phyloP scores from a whole-genome alignment of 2,329 filamentous ascomycete genomes.

The Madurella fahalii region DNA sequence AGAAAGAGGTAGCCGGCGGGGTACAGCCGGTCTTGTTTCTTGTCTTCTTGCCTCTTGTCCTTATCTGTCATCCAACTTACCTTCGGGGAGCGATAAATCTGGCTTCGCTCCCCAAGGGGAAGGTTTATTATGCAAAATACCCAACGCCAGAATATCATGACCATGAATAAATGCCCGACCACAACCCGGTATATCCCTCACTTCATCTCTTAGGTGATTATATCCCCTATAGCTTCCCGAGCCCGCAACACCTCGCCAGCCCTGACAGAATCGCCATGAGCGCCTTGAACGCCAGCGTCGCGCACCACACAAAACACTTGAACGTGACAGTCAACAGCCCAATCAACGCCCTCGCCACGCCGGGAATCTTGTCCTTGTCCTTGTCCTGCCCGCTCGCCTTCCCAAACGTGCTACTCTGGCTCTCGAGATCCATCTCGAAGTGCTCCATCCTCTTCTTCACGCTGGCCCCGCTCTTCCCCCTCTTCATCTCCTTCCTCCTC shows the following conservation, averaged over 20 bases:
- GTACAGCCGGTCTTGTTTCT: slow-evolving; percentile 17
- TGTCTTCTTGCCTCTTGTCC: slow-evolving; percentile 1
- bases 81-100: slow-evolving; percentile 9
- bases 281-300: slow-evolving; percentile 54
- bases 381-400: slow-evolving; percentile 37
- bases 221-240: slow-evolving; percentile 19
- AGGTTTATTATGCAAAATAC: slow-evolving; percentile 17
- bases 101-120: slow-evolving; percentile 15
- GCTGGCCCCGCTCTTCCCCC: slow-evolving; percentile 30
- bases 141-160: slow-evolving; percentile 20
- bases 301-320: slow-evolving; percentile 55
- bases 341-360: slow-evolving; percentile 44
- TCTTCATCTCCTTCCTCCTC: slow-evolving; percentile 24
- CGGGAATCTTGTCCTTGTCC: slow-evolving; percentile 47
- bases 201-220: not conserved
- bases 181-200: slow-evolving; percentile 2
- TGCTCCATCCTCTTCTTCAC: slow-evolving; percentile 45
- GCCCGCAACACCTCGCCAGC: slow-evolving; percentile 21
- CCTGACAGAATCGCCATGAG: slow-evolving; percentile 31
- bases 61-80: not conserved
- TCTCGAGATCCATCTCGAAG: slow-evolving; percentile 61
- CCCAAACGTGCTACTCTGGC: slow-evolving; percentile 50
- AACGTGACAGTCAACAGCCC: slow-evolving; percentile 51
- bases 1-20: slow-evolving; percentile 50
- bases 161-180: slow-evolving; percentile 7